Conservation (phyloP, 2,329 filamentous ascomycete genomes). For the Hymenoscyphus fraxineus region DNA sequence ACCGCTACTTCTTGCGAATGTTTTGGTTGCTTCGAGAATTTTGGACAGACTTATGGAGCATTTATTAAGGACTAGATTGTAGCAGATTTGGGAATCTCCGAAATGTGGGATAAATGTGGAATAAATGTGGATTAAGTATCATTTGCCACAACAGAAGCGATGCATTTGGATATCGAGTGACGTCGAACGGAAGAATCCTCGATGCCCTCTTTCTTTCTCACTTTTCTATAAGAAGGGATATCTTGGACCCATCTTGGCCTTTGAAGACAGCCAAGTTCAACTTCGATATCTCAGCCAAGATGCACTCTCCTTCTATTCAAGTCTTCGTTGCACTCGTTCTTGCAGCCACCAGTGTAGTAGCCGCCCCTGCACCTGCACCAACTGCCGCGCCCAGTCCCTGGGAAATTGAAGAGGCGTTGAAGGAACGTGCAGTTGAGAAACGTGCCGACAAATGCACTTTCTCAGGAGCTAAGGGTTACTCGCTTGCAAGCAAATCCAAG, state of each 20-base stretch:
- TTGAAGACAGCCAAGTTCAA: background rate
- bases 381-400: background rate
- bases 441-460: slow-evolving; percentile 48
- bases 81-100: background rate
- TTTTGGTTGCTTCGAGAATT: too few species aligned
- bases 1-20: too few species aligned
- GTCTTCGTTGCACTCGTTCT: background rate
- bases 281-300: background rate
- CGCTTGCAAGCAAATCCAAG: slow-evolving; percentile 46
- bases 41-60: too few species aligned
- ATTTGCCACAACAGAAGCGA: background rate
- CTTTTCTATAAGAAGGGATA: background rate
- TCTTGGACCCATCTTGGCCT: background rate
- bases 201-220: background rate
- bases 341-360: background rate
- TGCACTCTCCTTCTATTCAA: background rate
- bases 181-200: background rate
- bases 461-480: slow-evolving; percentile 40
- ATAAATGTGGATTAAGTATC: background rate
- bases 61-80: too few species aligned
- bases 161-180: background rate
- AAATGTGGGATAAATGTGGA: background rate
- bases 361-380: background rate
- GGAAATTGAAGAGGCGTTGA: background rate
- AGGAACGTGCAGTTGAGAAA: slow-evolving; percentile 1